These are phyloP conservation scores for Coleophoma crateriformis DNA, from an alignment of 2,329 filamentous ascomycete species.

Conservation along the genomic window DNA sequence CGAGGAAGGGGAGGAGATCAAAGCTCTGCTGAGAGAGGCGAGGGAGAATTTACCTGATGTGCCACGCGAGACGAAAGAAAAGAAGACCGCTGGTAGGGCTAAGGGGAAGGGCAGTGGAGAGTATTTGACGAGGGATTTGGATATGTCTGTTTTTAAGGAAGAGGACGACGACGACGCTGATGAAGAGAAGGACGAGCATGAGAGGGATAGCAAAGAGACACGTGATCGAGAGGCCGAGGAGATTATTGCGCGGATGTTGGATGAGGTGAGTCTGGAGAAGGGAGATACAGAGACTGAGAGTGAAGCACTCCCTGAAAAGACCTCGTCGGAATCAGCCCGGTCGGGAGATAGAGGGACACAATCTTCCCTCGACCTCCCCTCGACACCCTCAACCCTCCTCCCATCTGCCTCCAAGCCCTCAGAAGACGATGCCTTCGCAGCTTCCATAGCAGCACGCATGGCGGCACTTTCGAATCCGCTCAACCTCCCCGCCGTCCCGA, in stretches of 20 bases:
- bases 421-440: constrained; percentile 21
- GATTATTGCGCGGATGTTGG: constrained; percentile 21
- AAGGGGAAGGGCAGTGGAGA: not conserved
- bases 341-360: not conserved
- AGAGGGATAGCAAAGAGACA: not conserved
- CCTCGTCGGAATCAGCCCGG: not conserved
- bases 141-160: constrained; percentile 28
- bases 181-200: constrained; percentile 32
- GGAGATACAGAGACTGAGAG: not conserved
- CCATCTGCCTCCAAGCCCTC: constrained; percentile 5
- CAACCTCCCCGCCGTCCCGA: constrained; percentile 24
- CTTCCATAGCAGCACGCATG: constrained; percentile 22
- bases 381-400: constrained; percentile 15
- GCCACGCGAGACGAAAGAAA: too few species aligned
- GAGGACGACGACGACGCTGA: constrained; percentile 35
- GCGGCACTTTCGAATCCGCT: constrained; percentile 20
- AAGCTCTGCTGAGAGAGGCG: constrained; percentile 22
- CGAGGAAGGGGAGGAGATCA: constrained; percentile 13
- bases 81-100: too few species aligned
- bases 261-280: constrained; percentile 21
- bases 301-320: not conserved
- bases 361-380: constrained; percentile 8
- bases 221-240: constrained; percentile 20
- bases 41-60: constrained; percentile 11
- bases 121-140: constrained; percentile 18